Conservation (phyloP, 148 eudicot genomes). For the Selenicereus undatus region DNA sequence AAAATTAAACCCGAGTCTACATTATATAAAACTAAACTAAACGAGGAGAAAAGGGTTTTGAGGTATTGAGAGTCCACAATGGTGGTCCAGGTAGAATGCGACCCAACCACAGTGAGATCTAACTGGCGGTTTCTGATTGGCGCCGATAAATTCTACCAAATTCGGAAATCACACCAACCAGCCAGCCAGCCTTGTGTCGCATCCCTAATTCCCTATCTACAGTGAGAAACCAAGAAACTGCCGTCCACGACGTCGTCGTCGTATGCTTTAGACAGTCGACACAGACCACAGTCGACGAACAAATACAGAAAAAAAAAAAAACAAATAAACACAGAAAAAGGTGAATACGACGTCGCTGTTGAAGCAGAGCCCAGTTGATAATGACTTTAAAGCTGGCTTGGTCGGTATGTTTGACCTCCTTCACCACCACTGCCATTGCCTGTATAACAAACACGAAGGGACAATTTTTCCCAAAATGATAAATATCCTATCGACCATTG, state of each 20-base stretch:
- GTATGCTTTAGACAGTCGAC: not conserved
- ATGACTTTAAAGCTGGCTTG: not conserved
- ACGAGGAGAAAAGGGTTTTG: too few relatives aligned
- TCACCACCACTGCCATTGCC: not conserved
- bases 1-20: too few relatives aligned
- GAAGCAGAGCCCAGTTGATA: not conserved
- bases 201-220: not conserved
- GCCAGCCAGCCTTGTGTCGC: not conserved
- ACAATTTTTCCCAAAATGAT: not conserved
- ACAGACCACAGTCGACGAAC: not conserved
- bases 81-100: not conserved
- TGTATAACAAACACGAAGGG: not conserved
- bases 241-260: too few relatives aligned
- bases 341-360: conserved; percentile 1
- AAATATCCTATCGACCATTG: too few relatives aligned
- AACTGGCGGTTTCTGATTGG: not conserved
- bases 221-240: not conserved
- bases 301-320: not conserved
- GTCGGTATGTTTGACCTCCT: not conserved
- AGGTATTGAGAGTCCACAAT: too few relatives aligned
- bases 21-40: too few relatives aligned
- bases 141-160: not conserved
- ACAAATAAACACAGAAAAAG: not conserved
- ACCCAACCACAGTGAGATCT: not conserved
- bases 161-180: not conserved